Base-by-base conservation (phyloP, 2,329 filamentous ascomycete species). In the Fusarium sp. region DNA sequence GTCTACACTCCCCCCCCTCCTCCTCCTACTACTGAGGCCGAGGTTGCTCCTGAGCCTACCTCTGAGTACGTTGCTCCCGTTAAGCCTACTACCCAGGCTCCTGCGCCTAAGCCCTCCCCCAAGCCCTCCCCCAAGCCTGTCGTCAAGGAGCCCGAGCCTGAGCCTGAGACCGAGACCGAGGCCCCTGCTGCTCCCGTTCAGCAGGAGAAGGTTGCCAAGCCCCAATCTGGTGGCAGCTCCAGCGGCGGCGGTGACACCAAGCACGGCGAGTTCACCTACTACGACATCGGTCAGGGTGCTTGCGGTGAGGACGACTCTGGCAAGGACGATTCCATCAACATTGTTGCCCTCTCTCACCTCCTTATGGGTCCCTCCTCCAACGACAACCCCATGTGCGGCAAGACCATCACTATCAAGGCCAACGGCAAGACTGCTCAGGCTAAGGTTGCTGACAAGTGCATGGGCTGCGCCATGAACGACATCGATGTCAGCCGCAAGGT, bases 191-290 rank as follows among this genome's bases (percentile, higher is more conserved):
- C 51, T 26, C 61, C 62, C n/a, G 42, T 65, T 34, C 62, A 65
- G 42, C 57, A 63, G 30, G 62, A 67, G 41, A 63, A 69, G 61
- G 62, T 58, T n/a, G 56, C 67, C 18, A 44, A 72, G 57, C 58
- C 71, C 33, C 20, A 53, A 5, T 58, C 57, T 16, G 50, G 69
- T 42, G 40, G 62, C 59, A 53, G 67, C 61, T 46, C 60, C 61
- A 28, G 57, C 33, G 51, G 72, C 47, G 41, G 54, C 47, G 54
- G 63, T 46, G 57, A 71, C 73, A 61, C 70, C 71, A 78, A 80
- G 81, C 75, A 76, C 1, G 92, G 92, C 65, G 86, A 94, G 50
- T 84, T 93, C 70, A 96, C 93, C 62, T 94, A 88, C 83, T 97
- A 92, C 81, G 80, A 83, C 40, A 82, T 91, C 47, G 92, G 90